These are phyloP conservation scores for Amanita pseudoporphyria DNA, from an alignment of 768 basidiomycete genomes.

Conservation along the genomic window DNA sequence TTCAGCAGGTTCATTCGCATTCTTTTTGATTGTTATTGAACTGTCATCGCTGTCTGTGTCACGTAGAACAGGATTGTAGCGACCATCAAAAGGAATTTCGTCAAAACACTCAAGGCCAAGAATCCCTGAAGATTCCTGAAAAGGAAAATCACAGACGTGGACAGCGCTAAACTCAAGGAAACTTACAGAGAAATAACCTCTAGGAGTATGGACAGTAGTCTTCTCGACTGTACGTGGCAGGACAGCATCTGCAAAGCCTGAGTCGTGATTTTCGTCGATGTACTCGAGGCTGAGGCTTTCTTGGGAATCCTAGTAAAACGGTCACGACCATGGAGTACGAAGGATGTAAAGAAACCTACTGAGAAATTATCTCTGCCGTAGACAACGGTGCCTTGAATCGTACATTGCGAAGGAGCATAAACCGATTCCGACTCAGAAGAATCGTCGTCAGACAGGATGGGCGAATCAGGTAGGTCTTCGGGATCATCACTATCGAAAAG, in stretches of 20 bases:
- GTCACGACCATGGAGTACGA: background rate
- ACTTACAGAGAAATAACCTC: background rate
- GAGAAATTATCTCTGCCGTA: background rate
- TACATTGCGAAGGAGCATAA: background rate
- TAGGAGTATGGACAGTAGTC: background rate
- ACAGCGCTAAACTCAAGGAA: background rate
- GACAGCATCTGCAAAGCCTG: background rate
- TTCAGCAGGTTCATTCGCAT: background rate
- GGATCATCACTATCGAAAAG: background rate
- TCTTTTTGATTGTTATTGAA: too few species aligned
- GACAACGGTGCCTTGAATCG: background rate
- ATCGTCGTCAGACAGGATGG: background rate
- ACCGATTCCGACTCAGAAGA: background rate
- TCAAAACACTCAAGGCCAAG: background rate
- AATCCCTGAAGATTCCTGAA: background rate
- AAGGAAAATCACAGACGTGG: background rate
- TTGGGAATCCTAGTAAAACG: background rate
- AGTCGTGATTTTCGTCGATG: background rate
- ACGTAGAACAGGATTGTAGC: background rate
- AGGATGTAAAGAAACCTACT: background rate
- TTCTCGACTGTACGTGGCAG: background rate
- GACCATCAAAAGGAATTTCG: background rate
- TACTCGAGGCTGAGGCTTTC: constrained; percentile 2
- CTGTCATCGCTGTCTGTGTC: background rate
- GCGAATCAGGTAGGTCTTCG: background rate